These are phyloP conservation scores for Dichomitus squalens DNA, from an alignment of 1,284 basidiomycete genomes.

Conservation along the genomic window DNA sequence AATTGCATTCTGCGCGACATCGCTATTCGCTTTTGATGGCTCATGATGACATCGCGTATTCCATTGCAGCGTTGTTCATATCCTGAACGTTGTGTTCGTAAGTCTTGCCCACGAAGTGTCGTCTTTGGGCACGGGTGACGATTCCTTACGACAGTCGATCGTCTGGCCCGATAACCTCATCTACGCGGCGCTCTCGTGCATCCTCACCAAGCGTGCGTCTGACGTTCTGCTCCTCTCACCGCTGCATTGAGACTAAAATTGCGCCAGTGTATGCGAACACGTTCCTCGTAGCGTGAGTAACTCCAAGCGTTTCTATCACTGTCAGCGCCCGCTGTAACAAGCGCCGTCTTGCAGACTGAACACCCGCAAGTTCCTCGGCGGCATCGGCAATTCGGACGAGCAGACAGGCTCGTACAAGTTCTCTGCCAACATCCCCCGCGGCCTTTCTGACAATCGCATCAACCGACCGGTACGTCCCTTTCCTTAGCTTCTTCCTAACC, in stretches of 20 bases:
- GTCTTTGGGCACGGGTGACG: neutral
- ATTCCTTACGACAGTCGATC: neutral
- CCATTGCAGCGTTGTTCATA: slow-evolving; percentile 5
- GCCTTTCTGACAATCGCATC: neutral
- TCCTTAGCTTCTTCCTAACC: neutral
- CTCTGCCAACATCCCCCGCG: neutral
- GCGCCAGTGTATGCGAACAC: slow-evolving; percentile 10
- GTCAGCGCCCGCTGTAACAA: neutral
- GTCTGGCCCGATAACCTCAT: slow-evolving; percentile 8
- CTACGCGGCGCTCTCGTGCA: slow-evolving; percentile 7
- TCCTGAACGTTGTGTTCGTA: slow-evolving; percentile 11
- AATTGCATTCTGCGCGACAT: neutral
- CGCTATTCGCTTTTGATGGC: neutral
- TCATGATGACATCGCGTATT: neutral
- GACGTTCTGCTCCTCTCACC: neutral
- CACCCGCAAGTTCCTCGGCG: slow-evolving; percentile 5
- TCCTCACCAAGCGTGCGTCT: slow-evolving; percentile 10
- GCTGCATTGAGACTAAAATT: neutral
- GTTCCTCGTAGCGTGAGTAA: slow-evolving; percentile 11
- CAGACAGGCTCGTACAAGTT: neutral
- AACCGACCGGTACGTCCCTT: neutral
- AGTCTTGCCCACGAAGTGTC: neutral
- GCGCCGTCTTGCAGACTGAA: neutral
- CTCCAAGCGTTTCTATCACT: neutral
- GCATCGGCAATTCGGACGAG: neutral